phyloP scores from a whole-genome alignment of 2,329 filamentous ascomycete genomes.

The Colletotrichum ledebouriae region DNA sequence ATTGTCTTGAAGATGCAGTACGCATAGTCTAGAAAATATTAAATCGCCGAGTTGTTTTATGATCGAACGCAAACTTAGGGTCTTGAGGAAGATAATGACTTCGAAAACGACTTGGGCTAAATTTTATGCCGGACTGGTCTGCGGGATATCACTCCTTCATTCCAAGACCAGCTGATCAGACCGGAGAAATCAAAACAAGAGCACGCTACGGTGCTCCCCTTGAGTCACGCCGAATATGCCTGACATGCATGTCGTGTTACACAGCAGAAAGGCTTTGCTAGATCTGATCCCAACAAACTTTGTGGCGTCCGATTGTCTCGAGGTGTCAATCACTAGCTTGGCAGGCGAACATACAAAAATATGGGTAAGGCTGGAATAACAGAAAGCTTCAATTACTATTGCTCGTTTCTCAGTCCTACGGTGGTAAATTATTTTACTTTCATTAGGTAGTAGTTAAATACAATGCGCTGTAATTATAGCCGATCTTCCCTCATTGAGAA shows the following conservation, averaged over 20 bases:
- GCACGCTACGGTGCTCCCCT: background rate
- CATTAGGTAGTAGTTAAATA: slow-evolving; percentile 8
- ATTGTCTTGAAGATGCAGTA: background rate
- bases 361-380: background rate
- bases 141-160: background rate
- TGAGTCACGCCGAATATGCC: background rate
- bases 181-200: background rate
- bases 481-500: slow-evolving; percentile 36
- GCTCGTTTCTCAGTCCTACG: background rate
- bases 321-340: background rate
- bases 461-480: background rate
- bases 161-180: background rate
- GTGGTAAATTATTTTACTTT: background rate
- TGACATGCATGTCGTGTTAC: background rate
- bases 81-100: too few species aligned
- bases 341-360: background rate
- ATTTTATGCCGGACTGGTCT: background rate
- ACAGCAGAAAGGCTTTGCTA: background rate
- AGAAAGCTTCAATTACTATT: background rate
- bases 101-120: too few species aligned
- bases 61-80: too few species aligned
- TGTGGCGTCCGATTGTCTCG: background rate
- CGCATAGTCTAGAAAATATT: background rate
- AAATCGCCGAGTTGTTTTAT: background rate
- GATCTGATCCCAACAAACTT: background rate